A percentile compares a stretch with the other conserved stretches of the same genome.
These are phyloP conservation scores for Colletotrichum chlorophyti DNA, from an alignment of 2,329 filamentous ascomycete species.

Conservation along the genomic window DNA sequence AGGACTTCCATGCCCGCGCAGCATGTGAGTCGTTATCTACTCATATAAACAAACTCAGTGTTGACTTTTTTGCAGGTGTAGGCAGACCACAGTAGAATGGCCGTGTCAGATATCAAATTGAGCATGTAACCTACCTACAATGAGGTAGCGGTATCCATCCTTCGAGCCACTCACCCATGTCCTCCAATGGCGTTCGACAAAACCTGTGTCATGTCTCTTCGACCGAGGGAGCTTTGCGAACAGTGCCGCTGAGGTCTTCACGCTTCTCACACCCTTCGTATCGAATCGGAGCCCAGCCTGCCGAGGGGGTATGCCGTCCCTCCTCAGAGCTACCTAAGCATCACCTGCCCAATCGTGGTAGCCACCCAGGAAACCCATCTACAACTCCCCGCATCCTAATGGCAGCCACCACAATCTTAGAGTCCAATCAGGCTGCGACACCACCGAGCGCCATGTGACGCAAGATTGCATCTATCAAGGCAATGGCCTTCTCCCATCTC, in stretches of 20 bases:
- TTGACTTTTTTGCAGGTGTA: no score
- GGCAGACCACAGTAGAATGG: no score
- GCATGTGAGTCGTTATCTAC: constrained; percentile 7
- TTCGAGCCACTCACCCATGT: no score
- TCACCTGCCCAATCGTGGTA: constrained; percentile 10
- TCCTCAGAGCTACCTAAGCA: neutral
- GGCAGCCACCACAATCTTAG: constrained; percentile 9
- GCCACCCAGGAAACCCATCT: neutral
- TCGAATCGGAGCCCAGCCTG: constrained; percentile 16
- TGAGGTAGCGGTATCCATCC: no score
- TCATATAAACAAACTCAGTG: neutral
- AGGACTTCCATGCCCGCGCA: neutral
- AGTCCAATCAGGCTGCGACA: constrained; percentile 21
- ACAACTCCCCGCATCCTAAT: constrained; percentile 25
- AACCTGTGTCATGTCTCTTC: neutral
- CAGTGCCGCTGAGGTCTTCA: neutral
- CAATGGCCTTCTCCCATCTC: neutral
- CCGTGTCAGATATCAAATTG: no score
- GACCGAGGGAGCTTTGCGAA: neutral
- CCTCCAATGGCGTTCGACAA: neutral
- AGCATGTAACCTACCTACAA: no score
- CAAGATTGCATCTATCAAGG: constrained; percentile 21
- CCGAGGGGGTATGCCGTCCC: neutral
- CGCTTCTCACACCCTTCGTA: neutral
- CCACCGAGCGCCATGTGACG: constrained; percentile 26